phyloP scores from a whole-genome alignment of 768 basidiomycete genomes.

The Leccinum obscurum region DNA sequence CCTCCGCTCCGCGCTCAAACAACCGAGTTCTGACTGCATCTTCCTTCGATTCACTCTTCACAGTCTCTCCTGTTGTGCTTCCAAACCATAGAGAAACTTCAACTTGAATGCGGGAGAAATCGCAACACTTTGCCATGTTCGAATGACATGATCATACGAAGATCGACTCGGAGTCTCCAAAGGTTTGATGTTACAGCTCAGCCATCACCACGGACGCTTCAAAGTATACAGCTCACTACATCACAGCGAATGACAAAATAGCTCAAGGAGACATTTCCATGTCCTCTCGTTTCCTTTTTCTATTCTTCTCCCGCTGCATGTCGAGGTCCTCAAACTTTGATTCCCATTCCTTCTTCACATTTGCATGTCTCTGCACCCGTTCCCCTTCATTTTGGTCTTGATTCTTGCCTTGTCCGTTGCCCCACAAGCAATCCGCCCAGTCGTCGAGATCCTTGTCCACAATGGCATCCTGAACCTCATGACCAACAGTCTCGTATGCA shows the following conservation, averaged over 20 bases:
- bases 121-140: background rate
- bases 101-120: background rate
- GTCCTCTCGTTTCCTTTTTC: constrained; percentile 20
- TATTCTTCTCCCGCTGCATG: constrained; percentile 23
- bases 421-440: constrained; percentile 41
- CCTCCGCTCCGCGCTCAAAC: constrained; percentile 45
- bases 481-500: constrained; percentile 55
- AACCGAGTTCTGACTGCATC: constrained; percentile 57
- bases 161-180: background rate
- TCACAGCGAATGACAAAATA: background rate
- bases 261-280: constrained; percentile 28
- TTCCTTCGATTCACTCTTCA: constrained; percentile 78
- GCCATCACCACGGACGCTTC: background rate
- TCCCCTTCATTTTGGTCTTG: constrained; percentile 21
- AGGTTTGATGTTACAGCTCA: background rate
- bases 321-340: constrained; percentile 37
- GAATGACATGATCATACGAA: background rate
- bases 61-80: constrained; percentile 72
- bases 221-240: background rate
- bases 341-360: constrained; percentile 43
- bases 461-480: constrained; percentile 38
- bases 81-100: constrained; percentile 49
- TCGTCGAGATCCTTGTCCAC: constrained; percentile 53
- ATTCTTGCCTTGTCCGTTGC: constrained; percentile 36
- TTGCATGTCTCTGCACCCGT: constrained; percentile 40